phyloP scores from a whole-genome alignment of 176 grass and related monocot genomes.

The Elaeis guineensis region DNA sequence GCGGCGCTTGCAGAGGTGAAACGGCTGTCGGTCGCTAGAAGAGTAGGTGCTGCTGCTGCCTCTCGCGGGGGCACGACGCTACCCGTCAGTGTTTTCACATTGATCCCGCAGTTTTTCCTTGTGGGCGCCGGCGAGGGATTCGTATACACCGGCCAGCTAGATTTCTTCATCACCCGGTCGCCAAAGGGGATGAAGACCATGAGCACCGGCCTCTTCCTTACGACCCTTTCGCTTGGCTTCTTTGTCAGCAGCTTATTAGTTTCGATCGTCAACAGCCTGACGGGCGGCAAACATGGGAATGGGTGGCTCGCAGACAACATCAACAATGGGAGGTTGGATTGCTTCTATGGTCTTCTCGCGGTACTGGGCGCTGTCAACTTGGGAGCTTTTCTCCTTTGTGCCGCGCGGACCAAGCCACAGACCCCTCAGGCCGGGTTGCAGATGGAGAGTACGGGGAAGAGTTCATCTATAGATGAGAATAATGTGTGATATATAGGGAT shows the following conservation, averaged over 20 bases:
- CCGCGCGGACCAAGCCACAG: conserved; percentile 19
- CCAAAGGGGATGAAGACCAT: conserved; percentile 90
- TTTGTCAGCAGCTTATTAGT: conserved; percentile 74
- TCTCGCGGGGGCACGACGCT: neutral
- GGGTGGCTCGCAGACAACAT: conserved; percentile 64
- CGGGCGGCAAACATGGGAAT: conserved; percentile 5
- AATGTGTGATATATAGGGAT: conserved; percentile 1
- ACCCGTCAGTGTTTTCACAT: conserved; percentile 57
- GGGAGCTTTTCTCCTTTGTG: conserved; percentile 38
- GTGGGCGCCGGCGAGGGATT: conserved; percentile 74
- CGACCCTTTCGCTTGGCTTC: conserved; percentile 72
- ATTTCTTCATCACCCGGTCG: conserved; percentile 87
- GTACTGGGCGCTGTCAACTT: conserved; percentile 45
- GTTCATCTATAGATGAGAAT: neutral
- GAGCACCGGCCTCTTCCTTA: conserved; percentile 73
- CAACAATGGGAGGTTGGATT: conserved; percentile 62
- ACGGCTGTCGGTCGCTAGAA: conserved; percentile 26
- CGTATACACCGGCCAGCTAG: conserved; percentile 82
- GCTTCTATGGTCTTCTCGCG: conserved; percentile 64
- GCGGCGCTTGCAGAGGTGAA: conserved; percentile 48
- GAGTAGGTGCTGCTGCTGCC: neutral
- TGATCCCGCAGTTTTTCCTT: conserved; percentile 74
- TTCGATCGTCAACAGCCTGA: conserved; percentile 47
- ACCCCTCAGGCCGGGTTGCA: neutral
- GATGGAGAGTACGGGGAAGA: neutral